Conservation (phyloP, 805 yeast species). For the Yarrowia phangngaensis region DNA sequence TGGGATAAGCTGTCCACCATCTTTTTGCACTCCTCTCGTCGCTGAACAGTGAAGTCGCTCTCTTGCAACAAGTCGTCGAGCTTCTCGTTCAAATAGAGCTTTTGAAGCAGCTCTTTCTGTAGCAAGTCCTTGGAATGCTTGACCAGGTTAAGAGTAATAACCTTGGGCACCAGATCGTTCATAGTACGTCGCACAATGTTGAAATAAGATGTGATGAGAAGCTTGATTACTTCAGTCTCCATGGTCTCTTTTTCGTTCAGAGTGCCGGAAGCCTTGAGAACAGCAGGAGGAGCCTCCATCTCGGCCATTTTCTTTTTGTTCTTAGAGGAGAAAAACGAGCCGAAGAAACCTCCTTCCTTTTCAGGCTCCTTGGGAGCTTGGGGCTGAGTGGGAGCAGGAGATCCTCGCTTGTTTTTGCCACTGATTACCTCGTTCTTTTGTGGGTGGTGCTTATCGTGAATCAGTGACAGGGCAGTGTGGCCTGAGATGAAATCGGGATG, state of each 20-base stretch:
- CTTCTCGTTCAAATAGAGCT: conserved; percentile 69
- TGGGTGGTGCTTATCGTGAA: conserved; percentile 85
- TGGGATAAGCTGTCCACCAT: conserved; percentile 89
- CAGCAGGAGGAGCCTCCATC: conserved; percentile 96
- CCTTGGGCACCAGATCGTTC: conserved; percentile 91
- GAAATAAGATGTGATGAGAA: conserved; percentile 84
- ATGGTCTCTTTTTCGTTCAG: conserved; percentile 92
- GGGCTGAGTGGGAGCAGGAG: conserved; percentile 52
- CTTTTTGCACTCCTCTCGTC: conserved; percentile 89
- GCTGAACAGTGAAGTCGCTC: conserved; percentile 84
- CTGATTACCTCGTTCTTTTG: conserved; percentile 15
- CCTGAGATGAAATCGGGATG: conserved; percentile 96
- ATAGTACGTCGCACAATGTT: conserved; percentile 89
- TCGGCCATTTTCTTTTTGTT: conserved; percentile 89
- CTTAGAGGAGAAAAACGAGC: conserved; percentile 89
- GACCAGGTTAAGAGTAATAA: conserved; percentile 87
- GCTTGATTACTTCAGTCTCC: conserved; percentile 94
- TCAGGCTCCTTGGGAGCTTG: conserved; percentile 44
- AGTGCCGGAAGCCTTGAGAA: conserved; percentile 82
- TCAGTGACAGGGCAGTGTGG: conserved; percentile 89
- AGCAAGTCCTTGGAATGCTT: conserved; percentile 76
- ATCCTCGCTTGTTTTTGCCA: conserved; percentile 63
- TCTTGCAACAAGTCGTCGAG: conserved; percentile 80
- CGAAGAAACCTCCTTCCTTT: conserved; percentile 75
- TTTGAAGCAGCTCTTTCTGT: conserved; percentile 86